Conservation (phyloP, 2,329 filamentous ascomycete species). For the Fusarium lyarnte region DNA sequence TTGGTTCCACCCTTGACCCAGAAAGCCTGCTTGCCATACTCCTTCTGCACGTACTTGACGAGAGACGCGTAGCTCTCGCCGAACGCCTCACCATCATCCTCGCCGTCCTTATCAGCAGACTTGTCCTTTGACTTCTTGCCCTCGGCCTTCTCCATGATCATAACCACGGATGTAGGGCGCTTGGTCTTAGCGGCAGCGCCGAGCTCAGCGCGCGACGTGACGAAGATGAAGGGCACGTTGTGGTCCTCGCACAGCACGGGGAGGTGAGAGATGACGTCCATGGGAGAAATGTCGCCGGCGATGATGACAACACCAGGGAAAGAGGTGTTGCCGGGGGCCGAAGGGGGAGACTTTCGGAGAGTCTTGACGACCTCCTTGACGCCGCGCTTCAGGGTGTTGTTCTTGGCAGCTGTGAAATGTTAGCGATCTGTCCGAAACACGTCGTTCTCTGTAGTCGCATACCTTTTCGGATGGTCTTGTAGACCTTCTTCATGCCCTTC, state of each 20-base stretch:
- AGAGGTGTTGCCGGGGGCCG: constrained; percentile 69
- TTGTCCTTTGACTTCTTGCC: constrained; percentile 57
- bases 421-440: constrained; percentile 10
- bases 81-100: constrained; percentile 68
- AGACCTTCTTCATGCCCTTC: constrained; percentile 73
- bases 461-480: constrained; percentile 68
- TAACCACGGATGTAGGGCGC: constrained; percentile 94
- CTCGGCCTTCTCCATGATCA: constrained; percentile 73
- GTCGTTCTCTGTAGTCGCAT: constrained; percentile 36
- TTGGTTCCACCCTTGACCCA: constrained; percentile 54
- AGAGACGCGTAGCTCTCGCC: constrained; percentile 71
- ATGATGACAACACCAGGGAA: constrained; percentile 86
- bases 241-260: constrained; percentile 98
- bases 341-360: constrained; percentile 86
- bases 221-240: constrained; percentile 96
- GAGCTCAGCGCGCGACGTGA: constrained; percentile 90
- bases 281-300: constrained; percentile 95
- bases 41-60: constrained; percentile 73
- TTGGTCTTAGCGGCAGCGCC: constrained; percentile 95
- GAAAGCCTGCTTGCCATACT: constrained; percentile 66
- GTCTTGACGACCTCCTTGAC: constrained; percentile 99
- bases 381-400: constrained; percentile 94
- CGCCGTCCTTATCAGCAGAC: constrained; percentile 56
- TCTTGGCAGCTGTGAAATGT: constrained; percentile 78
- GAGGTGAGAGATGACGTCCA: constrained; percentile 98